phyloP scores from a whole-genome alignment of 306 rosid genomes.

The Aeschynomene evenia region DNA sequence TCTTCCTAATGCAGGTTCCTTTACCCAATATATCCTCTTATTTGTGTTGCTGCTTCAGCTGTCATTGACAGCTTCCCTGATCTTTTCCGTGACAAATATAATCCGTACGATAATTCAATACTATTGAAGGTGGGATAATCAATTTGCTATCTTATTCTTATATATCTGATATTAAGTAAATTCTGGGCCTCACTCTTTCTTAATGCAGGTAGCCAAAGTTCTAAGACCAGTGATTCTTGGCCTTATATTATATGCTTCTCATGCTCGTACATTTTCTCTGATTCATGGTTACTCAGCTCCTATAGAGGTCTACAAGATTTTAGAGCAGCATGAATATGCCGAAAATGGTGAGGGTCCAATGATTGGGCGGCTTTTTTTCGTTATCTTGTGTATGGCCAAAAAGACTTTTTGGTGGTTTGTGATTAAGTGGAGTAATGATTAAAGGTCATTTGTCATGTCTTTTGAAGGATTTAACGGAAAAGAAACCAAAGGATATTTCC shows the following conservation, averaged over 20 bases:
- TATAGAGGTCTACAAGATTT: constrained; percentile 78
- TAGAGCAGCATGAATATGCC: constrained; percentile 75
- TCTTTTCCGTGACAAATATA: constrained; percentile 66
- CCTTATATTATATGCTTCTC: constrained; percentile 79
- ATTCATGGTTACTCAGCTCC: constrained; percentile 96
- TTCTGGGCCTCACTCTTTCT: constrained; percentile 9
- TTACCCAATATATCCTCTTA: constrained; percentile 93
- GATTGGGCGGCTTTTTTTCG: constrained; percentile 3
- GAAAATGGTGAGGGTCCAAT: constrained; percentile 56
- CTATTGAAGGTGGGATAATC: constrained; percentile 53
- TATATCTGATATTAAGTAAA: constrained; percentile 21
- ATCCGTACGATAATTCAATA: constrained; percentile 42
- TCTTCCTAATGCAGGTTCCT: constrained; percentile 68
- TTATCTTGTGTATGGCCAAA: background rate
- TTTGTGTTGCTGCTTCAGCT: constrained; percentile 96
- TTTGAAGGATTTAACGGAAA: background rate
- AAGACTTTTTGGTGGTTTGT: background rate
- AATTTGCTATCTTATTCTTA: constrained; percentile 6
- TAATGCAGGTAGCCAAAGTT: constrained; percentile 67
- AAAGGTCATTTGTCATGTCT: background rate
- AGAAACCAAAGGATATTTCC: background rate
- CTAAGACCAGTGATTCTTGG: constrained; percentile 78
- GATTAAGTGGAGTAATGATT: constrained; percentile 1
- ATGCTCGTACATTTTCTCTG: constrained; percentile 94
- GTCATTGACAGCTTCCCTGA: constrained; percentile 97